Evolutionary conservation across 2,329 filamentous ascomycete genomes (phyloP).

Genomic region (Colletotrichum lupini): DNA sequence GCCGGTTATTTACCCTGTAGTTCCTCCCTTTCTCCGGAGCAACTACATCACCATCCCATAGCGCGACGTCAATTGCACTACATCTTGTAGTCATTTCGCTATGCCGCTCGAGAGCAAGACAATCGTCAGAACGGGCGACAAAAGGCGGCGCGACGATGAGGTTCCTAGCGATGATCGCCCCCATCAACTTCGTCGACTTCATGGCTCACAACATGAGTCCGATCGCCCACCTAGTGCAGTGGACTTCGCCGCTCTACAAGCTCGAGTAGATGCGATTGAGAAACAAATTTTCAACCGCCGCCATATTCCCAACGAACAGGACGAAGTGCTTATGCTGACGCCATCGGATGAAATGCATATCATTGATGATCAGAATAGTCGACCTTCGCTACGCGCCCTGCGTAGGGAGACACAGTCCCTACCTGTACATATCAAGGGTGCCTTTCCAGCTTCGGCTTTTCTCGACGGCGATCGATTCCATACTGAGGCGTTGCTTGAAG

Average conservation of each 20-base stretch:
- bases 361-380: not conserved
- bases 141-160: not conserved
- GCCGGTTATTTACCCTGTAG: not conserved
- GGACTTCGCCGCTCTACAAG: not conserved
- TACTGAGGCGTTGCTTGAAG: not conserved
- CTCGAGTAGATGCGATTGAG: not conserved
- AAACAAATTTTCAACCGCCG: not conserved
- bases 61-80: not conserved
- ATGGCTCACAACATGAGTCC: not conserved
- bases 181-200: not conserved
- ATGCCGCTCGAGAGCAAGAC: not conserved
- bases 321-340: not conserved
- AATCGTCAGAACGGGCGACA: not conserved
- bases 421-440: not conserved
- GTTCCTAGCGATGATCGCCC: not conserved
- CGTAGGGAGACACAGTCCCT: not conserved
- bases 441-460: not conserved
- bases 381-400: not conserved
- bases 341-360: not conserved
- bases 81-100: not conserved
- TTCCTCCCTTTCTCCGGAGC: not conserved
- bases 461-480: not conserved
- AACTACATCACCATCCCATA: not conserved
- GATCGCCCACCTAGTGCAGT: not conserved
- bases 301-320: not conserved